phyloP scores from a whole-genome alignment of 176 grass and related monocot genomes.

The Lolium perenne region DNA sequence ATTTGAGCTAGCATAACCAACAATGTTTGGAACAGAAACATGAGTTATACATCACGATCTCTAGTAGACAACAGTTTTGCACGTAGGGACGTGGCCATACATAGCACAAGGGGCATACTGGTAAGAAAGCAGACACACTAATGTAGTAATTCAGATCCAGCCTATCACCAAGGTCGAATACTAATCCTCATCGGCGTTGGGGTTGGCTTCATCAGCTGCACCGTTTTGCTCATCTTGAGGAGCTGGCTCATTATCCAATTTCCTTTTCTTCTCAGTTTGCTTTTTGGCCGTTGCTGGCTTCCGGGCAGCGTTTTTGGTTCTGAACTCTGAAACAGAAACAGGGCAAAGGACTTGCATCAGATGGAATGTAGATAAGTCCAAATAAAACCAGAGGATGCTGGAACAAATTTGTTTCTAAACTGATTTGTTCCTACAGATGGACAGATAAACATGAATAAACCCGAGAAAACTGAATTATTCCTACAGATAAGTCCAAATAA shows the following conservation, averaged over 20 bases:
- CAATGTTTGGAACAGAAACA: background rate
- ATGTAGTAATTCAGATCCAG: background rate
- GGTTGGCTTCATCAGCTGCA: slow-evolving; percentile 26
- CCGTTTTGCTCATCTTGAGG: slow-evolving; percentile 27
- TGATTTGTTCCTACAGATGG: background rate
- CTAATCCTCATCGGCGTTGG: slow-evolving; percentile 7
- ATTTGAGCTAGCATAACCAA: slow-evolving; percentile 2
- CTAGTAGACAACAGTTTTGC: background rate
- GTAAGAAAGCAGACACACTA: background rate
- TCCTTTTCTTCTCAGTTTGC: slow-evolving; percentile 69
- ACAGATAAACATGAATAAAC: too few relatives aligned
- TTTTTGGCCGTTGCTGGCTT: slow-evolving; percentile 54
- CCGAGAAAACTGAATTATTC: background rate
- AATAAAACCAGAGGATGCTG: background rate
- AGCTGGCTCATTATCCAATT: slow-evolving; percentile 43
- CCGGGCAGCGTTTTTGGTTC: slow-evolving; percentile 61
- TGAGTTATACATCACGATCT: background rate
- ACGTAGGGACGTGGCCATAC: background rate
- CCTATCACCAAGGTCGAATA: background rate
- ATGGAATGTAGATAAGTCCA: background rate
- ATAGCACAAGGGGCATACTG: background rate
- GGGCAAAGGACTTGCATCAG: background rate
- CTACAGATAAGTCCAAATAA: background rate
- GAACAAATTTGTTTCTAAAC: background rate
- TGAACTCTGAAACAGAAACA: slow-evolving; percentile 54